A percentile compares a stretch with the other conserved stretches of the same genome.
Conservation (phyloP, 768 basidiomycete genomes). For the Suillus spraguei region DNA sequence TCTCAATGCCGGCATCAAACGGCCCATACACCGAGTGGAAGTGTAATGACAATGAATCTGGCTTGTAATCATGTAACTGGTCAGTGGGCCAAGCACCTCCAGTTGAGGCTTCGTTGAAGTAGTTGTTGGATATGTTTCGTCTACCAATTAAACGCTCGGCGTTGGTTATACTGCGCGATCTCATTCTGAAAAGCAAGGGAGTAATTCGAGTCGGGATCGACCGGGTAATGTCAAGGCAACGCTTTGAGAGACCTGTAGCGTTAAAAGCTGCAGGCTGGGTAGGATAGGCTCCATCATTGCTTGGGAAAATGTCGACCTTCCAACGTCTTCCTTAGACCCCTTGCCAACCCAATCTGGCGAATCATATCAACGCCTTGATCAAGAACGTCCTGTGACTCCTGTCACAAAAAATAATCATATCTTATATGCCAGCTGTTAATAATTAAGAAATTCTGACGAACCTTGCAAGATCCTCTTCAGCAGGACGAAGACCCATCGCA, state of each 20-base stretch:
- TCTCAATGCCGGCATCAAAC: background rate
- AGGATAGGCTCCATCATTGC: background rate
- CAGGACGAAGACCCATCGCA: background rate
- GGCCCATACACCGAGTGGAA: background rate
- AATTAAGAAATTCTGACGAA: background rate
- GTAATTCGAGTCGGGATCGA: background rate
- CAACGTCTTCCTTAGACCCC: background rate
- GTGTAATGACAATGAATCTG: background rate
- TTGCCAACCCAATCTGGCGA: background rate
- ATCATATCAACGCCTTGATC: background rate
- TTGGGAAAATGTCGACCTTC: background rate
- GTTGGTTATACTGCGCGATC: background rate
- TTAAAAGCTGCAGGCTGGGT: background rate
- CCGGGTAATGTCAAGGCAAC: background rate
- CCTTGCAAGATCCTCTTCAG: background rate
- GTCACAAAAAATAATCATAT: background rate
- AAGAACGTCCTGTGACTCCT: background rate
- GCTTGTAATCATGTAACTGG: background rate
- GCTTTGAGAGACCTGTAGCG: background rate
- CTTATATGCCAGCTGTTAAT: too few relatives aligned
- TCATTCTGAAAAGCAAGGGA: background rate
- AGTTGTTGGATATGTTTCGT: background rate
- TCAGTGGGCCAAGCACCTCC: background rate
- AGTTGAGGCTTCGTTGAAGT: background rate
- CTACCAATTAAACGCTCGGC: background rate